Base-by-base conservation (phyloP, 2,329 filamentous ascomycete species). In the Fusarium nelsonii region DNA sequence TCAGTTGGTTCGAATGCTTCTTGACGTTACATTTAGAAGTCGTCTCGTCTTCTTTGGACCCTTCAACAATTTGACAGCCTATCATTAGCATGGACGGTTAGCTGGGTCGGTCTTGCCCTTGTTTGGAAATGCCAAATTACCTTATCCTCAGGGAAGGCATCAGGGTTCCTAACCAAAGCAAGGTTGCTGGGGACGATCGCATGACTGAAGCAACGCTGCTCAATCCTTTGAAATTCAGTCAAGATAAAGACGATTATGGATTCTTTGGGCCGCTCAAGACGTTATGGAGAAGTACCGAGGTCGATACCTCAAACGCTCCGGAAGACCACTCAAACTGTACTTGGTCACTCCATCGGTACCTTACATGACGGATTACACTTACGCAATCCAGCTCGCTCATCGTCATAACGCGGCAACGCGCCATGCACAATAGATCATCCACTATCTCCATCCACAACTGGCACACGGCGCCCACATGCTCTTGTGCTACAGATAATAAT, bases 21-120 rank as follows among this genome's bases (percentile, higher is more conserved):
- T 44, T 68, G 66, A 56, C 62, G 66, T 69, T 69, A 53, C 66
- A 70, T 69, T 70, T 70, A 70, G 66, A 69, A 69, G 43, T 58
- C 41, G 52, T 63, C 51, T 52, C 40, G 49, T 44, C 63, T 69
- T 64, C 63, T 56, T 53, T 46, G 54, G 58, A 51, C 58, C 67
- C 53, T 52, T 54, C 39, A 40, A 41, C 44, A 66, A 58, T 52
- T 63, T 58, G 57, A 53, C 41, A 43, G 49, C 66, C 62, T 67
- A 67, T 67, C 66, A 65, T 48, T 67, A 56, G 44, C 32, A 63
- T 46, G 57, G 57, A 68, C 66, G 52, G 52, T 33, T 59, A 52
- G 57, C 45, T 68, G 66, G 66, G 66, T 52, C 52, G 41, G 40
- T 54, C 66, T 63, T 68, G 46, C 43, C 66, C 57, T 55, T 55